phyloP scores from a whole-genome alignment of 2,329 filamentous ascomycete species.

The Herpotrichia juniperi region DNA sequence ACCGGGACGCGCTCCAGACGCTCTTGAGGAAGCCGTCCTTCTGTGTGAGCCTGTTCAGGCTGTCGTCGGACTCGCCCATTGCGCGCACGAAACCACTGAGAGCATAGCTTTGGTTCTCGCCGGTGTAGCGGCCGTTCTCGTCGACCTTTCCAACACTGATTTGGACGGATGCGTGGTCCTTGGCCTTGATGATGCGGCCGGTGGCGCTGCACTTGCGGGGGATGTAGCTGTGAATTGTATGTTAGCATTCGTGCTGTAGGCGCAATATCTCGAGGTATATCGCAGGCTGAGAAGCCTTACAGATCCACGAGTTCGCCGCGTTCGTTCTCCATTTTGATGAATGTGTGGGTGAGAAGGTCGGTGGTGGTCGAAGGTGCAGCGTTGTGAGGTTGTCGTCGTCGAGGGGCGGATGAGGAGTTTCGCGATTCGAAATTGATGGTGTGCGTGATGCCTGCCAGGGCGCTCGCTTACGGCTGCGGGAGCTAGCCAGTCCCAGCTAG shows the following conservation, averaged over 20 bases:
- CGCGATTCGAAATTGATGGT: not conserved
- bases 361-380: conserved; percentile 29
- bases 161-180: conserved; percentile 99
- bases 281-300: conserved; percentile 62
- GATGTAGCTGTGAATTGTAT: conserved; percentile 73
- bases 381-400: conserved; percentile 32
- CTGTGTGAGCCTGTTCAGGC: conserved; percentile 93
- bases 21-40: conserved; percentile 95
- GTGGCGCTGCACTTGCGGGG: conserved; percentile 96
- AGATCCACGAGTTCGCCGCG: conserved; percentile 99
- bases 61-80: conserved; percentile 97
- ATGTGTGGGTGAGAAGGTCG: conserved; percentile 30
- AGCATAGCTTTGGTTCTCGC: conserved; percentile 97
- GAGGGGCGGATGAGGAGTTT: conserved; percentile 14
- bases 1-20: conserved; percentile 82
- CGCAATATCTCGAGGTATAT: not conserved
- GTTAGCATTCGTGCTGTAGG: not conserved
- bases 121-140: conserved; percentile 94
- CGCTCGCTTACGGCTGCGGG: conserved; percentile 8
- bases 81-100: conserved; percentile 97
- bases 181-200: conserved; percentile 99
- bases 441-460: not conserved
- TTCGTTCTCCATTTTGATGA: conserved; percentile 96
- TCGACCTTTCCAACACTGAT: conserved; percentile 97
- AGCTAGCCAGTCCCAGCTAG: too few relatives aligned